Evolutionary conservation across 2,329 filamentous ascomycete genomes (phyloP).

Genomic region (Arthrobotrys pseudoclavata): DNA sequence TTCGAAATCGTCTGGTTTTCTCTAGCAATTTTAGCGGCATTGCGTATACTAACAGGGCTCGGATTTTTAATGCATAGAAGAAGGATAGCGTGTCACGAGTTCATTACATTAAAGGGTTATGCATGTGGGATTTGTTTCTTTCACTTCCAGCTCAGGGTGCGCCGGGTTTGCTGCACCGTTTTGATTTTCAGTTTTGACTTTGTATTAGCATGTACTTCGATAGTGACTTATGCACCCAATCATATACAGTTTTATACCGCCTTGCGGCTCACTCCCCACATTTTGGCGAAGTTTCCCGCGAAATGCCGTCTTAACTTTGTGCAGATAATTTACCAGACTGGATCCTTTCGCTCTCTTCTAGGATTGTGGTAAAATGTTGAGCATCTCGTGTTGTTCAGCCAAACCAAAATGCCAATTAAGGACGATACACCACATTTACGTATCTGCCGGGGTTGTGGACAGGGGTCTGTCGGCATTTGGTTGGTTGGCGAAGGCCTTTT

Average conservation of each 20-base stretch:
- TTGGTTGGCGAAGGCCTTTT: slow-evolving; percentile 36
- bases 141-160: slow-evolving; percentile 15
- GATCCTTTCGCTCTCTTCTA: slow-evolving; percentile 40
- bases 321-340: slow-evolving; percentile 43
- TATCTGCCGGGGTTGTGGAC: slow-evolving; percentile 49
- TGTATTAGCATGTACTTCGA: slow-evolving; percentile 51
- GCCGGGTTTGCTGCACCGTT: slow-evolving; percentile 25
- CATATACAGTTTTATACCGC: slow-evolving; percentile 27
- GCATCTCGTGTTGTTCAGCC: slow-evolving; percentile 57
- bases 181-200: slow-evolving; percentile 28
- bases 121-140: slow-evolving; percentile 35
- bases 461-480: slow-evolving; percentile 42
- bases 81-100: slow-evolving; percentile 38
- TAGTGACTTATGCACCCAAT: slow-evolving; percentile 35
- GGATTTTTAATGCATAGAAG: slow-evolving; percentile 38
- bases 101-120: slow-evolving; percentile 49
- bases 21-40: slow-evolving; percentile 52
- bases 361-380: slow-evolving; percentile 57
- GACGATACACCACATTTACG: slow-evolving; percentile 38
- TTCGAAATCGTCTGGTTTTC: slow-evolving; percentile 45
- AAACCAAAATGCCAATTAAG: slow-evolving; percentile 33
- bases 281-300: slow-evolving; percentile 28
- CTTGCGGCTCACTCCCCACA: slow-evolving; percentile 25
- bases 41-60: slow-evolving; percentile 52
- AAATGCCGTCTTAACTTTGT: slow-evolving; percentile 38